Evolutionary conservation across 768 basidiomycete genomes (phyloP), one percentile per base, ranked within the genome.

Genomic region (Solioccasus polychromus): DNA sequence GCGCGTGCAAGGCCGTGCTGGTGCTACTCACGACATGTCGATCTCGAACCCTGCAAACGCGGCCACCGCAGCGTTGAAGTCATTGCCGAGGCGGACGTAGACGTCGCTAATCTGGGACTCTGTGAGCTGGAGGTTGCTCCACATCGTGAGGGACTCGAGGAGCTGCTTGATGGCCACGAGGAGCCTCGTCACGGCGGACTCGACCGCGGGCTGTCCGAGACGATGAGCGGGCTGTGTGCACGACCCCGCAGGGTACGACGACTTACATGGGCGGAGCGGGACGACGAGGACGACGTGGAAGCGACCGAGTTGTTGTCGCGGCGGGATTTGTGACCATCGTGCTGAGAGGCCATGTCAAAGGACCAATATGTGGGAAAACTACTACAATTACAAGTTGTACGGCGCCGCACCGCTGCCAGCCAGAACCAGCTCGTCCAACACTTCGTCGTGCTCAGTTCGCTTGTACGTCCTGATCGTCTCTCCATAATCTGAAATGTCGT

Each of bases 31-130:
- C 95, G 76, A 73, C 88, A 98, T 97, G 50, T 88, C 82, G 47
- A 99, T 94, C 50, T 84, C 82, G 54, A 85, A 92, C 11, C 77
- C 72, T 3, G 78, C 77, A 63, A 99, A 99, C 1, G 93, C 92
- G 42, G 85, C 80, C 30, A 94, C 90, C 9, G 93, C 93, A 14
- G 82, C 79, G 61, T 97, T 97, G 74, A 99, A 98, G 62, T 96
- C 94, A 67, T 98, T 97, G 19, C 96, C 96, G 19, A 99, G 75
- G 44, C 83, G 81, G 43, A 99, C 96, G 67, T 99, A 99, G 43
- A 96, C 89, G 66, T 97, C 92, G 75, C 93, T 96, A 62, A 99
- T 92, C 54, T 88, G 75, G 34, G 67, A 70, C 62, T 95, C 92
- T 45, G 81, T 74, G 57, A 87, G 76, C 57, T 81, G 75, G 49